phyloP scores from a whole-genome alignment of 2,329 filamentous ascomycete species.

The Curvularia sp. region DNA sequence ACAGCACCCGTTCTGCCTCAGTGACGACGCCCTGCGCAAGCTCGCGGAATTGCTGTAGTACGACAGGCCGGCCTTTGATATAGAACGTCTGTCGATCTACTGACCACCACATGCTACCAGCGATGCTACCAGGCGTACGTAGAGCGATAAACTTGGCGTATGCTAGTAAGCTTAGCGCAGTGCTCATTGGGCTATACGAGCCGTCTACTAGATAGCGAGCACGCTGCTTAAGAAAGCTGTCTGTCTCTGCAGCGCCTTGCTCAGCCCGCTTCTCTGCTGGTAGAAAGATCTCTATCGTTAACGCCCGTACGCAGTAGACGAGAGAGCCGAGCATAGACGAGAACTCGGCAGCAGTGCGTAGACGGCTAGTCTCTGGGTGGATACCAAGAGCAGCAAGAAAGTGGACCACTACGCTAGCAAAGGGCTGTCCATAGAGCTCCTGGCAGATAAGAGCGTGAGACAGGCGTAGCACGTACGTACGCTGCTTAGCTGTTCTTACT shows the following conservation, averaged over 20 bases:
- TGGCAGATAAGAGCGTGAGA: not conserved
- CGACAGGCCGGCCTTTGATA: not conserved
- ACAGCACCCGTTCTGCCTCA: not conserved
- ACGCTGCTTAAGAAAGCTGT: not conserved
- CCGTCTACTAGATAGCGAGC: not conserved
- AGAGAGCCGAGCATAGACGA: not conserved
- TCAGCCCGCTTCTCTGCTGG: not conserved
- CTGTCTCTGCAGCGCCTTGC: not conserved
- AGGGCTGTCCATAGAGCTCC: not conserved
- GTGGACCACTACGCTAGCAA: not conserved
- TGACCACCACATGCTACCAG: not conserved
- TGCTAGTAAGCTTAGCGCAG: not conserved
- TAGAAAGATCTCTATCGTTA: not conserved
- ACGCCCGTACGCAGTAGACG: not conserved
- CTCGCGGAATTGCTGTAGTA: not conserved
- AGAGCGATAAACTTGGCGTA: conserved; percentile 3
- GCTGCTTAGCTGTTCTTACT: not conserved
- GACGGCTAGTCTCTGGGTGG: not conserved
- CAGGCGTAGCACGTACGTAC: not conserved
- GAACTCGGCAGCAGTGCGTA: not conserved
- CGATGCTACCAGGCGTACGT: not conserved
- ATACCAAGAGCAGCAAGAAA: conserved; percentile 2
- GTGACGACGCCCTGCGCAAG: not conserved
- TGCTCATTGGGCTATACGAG: not conserved
- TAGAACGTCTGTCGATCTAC: not conserved